These are phyloP conservation scores for Chromosphaera perkinsii DNA, from an alignment of 208 protist species.

Conservation along the genomic window DNA sequence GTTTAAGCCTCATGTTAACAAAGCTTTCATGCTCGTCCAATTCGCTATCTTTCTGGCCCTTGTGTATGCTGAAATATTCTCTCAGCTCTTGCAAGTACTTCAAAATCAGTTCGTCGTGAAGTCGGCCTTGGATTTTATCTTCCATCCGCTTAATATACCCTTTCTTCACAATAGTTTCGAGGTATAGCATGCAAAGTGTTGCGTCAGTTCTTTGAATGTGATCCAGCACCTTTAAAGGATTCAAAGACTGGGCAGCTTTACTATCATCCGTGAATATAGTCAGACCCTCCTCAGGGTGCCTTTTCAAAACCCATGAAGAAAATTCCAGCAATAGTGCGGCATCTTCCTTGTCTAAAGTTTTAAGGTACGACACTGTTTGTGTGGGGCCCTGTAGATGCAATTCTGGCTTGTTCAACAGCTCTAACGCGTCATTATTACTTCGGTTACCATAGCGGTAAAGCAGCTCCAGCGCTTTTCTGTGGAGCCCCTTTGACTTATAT, in stretches of 20 bases:
- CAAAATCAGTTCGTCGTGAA: background rate
- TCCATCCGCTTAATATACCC: background rate
- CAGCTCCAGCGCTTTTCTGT: constrained; percentile 46
- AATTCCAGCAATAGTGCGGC: background rate
- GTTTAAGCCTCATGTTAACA: background rate
- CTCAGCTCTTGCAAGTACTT: background rate
- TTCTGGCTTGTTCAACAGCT: background rate
- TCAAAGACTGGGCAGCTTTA: background rate
- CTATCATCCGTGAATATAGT: background rate
- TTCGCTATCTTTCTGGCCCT: background rate
- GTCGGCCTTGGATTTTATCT: too few species aligned
- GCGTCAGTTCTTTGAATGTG: background rate
- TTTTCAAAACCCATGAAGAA: background rate
- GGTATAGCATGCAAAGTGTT: background rate
- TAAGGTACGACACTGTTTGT: background rate
- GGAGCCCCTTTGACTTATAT: constrained; percentile 46
- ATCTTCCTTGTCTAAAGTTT: background rate
- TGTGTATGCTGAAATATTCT: background rate
- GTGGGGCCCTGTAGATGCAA: background rate
- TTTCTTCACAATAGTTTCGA: background rate
- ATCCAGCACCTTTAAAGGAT: background rate
- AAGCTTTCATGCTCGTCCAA: background rate
- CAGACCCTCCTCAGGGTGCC: background rate
- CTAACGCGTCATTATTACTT: too few species aligned
- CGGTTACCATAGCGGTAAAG: constrained; percentile 28